These are phyloP conservation scores for Halteria grandinella DNA, from an alignment of 73 alveolate species.

Conservation along the genomic window DNA sequence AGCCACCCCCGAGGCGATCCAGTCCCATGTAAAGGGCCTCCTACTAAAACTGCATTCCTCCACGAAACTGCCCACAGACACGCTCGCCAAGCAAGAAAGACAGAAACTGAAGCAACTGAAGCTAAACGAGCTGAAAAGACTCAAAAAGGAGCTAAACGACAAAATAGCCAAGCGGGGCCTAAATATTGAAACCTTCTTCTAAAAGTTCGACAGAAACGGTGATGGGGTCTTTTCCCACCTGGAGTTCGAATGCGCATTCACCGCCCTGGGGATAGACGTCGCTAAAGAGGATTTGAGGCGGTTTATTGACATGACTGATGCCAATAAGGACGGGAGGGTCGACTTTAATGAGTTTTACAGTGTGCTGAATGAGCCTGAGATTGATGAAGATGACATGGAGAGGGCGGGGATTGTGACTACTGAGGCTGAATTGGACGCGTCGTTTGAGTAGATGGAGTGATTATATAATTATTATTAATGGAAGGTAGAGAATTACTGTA, in stretches of 20 bases:
- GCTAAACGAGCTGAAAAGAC: constrained; percentile 14
- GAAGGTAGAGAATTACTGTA: no score
- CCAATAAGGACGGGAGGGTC: constrained; percentile 59
- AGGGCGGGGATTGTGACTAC: no score
- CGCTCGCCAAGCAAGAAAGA: constrained; percentile 17
- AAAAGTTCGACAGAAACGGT: constrained; percentile 56
- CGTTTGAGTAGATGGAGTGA: no score
- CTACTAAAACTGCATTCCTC: constrained; percentile 11
- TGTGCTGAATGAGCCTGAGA: constrained; percentile 43
- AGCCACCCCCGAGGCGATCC: no score
- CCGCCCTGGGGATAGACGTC: constrained; percentile 40
- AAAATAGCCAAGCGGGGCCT: constrained; percentile 22
- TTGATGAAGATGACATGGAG: no score
- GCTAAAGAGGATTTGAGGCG: constrained; percentile 34
- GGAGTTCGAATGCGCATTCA: constrained; percentile 58
- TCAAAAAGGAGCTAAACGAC: constrained; percentile 6
- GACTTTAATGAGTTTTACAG: constrained; percentile 49
- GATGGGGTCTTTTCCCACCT: constrained; percentile 60
- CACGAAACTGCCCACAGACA: constrained; percentile 26
- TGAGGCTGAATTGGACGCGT: no score
- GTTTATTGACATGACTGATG: constrained; percentile 39
- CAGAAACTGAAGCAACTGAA: neutral
- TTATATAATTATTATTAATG: no score
- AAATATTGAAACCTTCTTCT: constrained; percentile 15
- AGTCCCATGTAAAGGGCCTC: constrained; percentile 6